Percentiles rank a stretch among this genome's conserved stretches.
Conservation (phyloP, 2,329 filamentous ascomycete genomes). For the Paecilomyces variotii region DNA sequence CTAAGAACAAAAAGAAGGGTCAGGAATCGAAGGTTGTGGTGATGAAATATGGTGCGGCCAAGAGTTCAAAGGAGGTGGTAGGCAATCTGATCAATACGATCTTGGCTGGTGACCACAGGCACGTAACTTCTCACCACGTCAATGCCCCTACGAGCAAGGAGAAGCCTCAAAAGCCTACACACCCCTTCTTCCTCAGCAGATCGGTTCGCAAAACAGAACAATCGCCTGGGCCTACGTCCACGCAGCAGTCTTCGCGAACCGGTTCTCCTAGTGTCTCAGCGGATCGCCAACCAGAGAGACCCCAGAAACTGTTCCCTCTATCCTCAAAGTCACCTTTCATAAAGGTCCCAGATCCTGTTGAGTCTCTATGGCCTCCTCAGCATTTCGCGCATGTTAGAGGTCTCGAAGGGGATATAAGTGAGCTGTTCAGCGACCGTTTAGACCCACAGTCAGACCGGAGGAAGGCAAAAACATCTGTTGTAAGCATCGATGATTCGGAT, state of each 20-base stretch:
- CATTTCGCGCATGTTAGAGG: constrained; percentile 46
- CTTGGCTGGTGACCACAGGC: constrained; percentile 35
- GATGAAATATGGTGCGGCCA: constrained; percentile 53
- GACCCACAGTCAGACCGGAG: constrained; percentile 14
- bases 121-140: constrained; percentile 14
- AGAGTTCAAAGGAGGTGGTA: constrained; percentile 39
- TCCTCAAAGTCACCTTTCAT: constrained; percentile 13
- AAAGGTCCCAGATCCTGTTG: constrained; percentile 23
- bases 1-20: constrained; percentile 19
- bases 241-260: neutral
- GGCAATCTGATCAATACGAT: constrained; percentile 59
- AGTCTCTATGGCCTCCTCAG: constrained; percentile 33
- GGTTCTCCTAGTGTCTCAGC: neutral
- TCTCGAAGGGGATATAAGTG: neutral
- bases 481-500: constrained; percentile 24
- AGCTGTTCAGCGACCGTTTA: neutral
- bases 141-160: constrained; percentile 15
- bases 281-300: neutral
- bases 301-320: constrained; percentile 6
- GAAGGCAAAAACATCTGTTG: constrained; percentile 30
- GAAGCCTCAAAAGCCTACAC: constrained; percentile 41
- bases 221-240: neutral
- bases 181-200: constrained; percentile 64
- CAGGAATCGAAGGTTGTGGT: constrained; percentile 38
- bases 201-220: constrained; percentile 17